Evolutionary conservation across 768 basidiomycete genomes (phyloP).

Genomic region (Tylopilus plumbeoviolaceoides): DNA sequence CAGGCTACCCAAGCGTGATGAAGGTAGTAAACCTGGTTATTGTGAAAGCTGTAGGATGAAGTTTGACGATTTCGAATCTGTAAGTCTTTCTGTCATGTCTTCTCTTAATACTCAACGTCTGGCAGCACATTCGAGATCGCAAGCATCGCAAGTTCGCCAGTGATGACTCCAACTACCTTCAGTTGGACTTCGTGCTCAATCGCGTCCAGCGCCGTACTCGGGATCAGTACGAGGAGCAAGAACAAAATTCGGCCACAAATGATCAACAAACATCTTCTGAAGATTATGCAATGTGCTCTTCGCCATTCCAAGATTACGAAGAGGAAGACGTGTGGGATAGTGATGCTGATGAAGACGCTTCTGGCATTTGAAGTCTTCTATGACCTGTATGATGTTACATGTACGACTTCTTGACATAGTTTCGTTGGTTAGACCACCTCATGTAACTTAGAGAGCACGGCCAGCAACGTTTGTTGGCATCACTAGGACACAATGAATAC

Average conservation of each 20-base stretch:
- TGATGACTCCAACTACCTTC: constrained; percentile 71
- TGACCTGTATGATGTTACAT: constrained; percentile 4
- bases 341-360: constrained; percentile 19
- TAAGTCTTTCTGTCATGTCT: constrained; percentile 34
- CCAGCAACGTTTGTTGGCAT: background rate
- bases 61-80: constrained; percentile 82
- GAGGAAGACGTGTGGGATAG: constrained; percentile 23
- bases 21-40: constrained; percentile 90
- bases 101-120: constrained; percentile 1
- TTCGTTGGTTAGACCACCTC: constrained; percentile 7
- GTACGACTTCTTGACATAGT: constrained; percentile 21
- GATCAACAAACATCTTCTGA: constrained; percentile 15
- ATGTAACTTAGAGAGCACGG: constrained; percentile 23
- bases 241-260: constrained; percentile 3
- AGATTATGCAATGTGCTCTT: constrained; percentile 22
- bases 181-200: constrained; percentile 71
- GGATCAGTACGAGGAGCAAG: constrained; percentile 27
- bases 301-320: constrained; percentile 11
- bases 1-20: constrained; percentile 71
- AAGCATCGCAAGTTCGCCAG: constrained; percentile 82
- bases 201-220: constrained; percentile 51
- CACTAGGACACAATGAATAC: background rate
- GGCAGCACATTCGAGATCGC: constrained; percentile 66
- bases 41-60: constrained; percentile 94
- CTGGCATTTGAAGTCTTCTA: constrained; percentile 15